Conservation (phyloP, 169 alveolate genomes). For the Neospora caninum region DNA sequence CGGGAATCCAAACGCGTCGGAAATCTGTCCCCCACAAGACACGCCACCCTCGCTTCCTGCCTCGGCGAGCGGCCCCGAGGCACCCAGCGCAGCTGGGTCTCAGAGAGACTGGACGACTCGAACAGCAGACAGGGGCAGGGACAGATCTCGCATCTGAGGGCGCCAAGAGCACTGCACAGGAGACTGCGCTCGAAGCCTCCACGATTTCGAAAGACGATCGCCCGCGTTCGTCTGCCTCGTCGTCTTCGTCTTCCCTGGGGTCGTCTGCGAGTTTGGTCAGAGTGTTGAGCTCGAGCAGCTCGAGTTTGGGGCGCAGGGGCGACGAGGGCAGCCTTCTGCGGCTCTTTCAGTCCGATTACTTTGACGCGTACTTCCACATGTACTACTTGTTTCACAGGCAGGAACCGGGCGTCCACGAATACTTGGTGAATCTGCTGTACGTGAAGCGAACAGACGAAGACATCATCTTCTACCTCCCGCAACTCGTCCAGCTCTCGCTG, state of each 20-base stretch:
- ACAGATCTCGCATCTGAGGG: not conserved
- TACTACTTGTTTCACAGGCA: slow-evolving; percentile 86
- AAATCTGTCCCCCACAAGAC: no score
- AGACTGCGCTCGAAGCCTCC: slow-evolving; percentile 1
- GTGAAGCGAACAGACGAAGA: slow-evolving; percentile 75
- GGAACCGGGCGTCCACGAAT: slow-evolving; percentile 91
- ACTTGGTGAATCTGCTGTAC: slow-evolving; percentile 88
- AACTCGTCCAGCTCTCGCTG: slow-evolving; percentile 46
- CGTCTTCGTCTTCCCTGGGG: not conserved
- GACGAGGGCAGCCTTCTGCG: slow-evolving; percentile 86
- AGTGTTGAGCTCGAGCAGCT: not conserved
- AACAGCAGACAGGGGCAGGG: not conserved
- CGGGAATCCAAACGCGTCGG: no score
- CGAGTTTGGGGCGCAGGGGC: slow-evolving; percentile 12
- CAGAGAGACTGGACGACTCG: no score
- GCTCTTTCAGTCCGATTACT: slow-evolving; percentile 88
- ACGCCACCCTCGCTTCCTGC: no score
- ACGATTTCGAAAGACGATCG: not conserved
- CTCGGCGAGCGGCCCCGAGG: no score
- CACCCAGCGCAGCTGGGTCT: no score
- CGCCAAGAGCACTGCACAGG: not conserved
- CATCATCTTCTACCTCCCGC: slow-evolving; percentile 64
- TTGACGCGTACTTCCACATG: slow-evolving; percentile 89
- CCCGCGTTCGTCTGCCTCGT: not conserved
- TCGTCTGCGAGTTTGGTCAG: not conserved